Evolutionary conservation across 2,329 filamentous ascomycete genomes (phyloP).

Genomic region (Aureobasidium melanogenum): DNA sequence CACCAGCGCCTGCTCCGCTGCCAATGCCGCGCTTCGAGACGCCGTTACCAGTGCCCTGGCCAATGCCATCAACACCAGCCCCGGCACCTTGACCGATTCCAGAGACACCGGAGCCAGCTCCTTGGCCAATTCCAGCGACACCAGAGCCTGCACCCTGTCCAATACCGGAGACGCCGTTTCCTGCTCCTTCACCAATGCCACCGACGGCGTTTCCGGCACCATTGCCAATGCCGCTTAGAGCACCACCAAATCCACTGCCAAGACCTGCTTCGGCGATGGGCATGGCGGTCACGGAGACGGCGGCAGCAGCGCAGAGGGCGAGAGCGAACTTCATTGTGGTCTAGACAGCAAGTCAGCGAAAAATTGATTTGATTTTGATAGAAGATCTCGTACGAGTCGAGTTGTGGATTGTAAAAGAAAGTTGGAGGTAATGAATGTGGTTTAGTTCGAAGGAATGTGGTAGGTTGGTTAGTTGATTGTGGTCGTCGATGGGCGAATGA

Average conservation of each 20-base stretch:
- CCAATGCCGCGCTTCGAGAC: neutral
- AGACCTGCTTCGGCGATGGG: constrained; percentile 2
- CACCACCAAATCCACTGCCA: neutral
- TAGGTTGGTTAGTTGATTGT: neutral
- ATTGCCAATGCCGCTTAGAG: neutral
- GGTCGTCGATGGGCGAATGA: neutral
- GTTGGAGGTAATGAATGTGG: neutral
- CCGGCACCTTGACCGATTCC: neutral
- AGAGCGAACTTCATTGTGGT: neutral
- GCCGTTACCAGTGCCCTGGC: neutral
- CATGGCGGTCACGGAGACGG: neutral
- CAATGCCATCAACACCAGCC: neutral
- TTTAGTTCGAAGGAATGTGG: neutral
- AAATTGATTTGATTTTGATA: neutral
- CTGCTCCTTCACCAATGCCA: neutral
- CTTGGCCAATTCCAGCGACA: neutral
- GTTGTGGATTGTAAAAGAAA: neutral
- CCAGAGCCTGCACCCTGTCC: neutral
- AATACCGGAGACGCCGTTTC: neutral
- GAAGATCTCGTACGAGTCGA: neutral
- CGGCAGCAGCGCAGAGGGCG: neutral
- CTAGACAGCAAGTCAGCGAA: neutral
- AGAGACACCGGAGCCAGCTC: neutral
- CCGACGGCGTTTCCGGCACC: neutral
- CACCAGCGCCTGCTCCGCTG: neutral